Conservation (phyloP, 768 basidiomycete species). For the Kwoniella europaea region DNA sequence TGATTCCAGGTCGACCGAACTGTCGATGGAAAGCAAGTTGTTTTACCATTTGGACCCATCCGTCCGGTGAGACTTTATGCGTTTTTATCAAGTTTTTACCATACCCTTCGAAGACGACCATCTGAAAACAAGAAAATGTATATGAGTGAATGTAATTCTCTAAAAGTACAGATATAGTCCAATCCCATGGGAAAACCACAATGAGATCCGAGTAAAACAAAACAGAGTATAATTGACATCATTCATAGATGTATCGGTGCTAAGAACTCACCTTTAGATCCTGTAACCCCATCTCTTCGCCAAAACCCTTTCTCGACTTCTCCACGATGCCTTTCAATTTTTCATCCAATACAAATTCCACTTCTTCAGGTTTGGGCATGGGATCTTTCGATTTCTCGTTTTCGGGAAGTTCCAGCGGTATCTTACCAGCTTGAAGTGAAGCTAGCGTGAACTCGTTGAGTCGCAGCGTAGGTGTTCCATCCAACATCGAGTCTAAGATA, state of each 20-base stretch:
- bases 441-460: slow-evolving; percentile 92
- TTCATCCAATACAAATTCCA: slow-evolving; percentile 72
- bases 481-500: slow-evolving; percentile 60
- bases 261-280: slow-evolving; percentile 69
- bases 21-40: slow-evolving; percentile 94
- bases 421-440: slow-evolving; percentile 71
- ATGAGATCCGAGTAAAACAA: too few relatives aligned
- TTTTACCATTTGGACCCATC: slow-evolving; percentile 93
- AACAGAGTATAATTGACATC: not conserved
- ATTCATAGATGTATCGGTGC: not conserved
- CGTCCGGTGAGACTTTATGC: slow-evolving; percentile 87
- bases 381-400: slow-evolving; percentile 51
- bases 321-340: slow-evolving; percentile 65
- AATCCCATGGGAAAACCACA: too few relatives aligned
- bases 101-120: slow-evolving; percentile 83
- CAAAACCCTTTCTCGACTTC: slow-evolving; percentile 71
- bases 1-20: slow-evolving; percentile 69
- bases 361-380: slow-evolving; percentile 68
- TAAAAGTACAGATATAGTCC: too few relatives aligned
- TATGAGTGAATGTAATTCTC: too few relatives aligned
- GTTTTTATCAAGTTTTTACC: slow-evolving; percentile 86
- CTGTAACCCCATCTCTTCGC: slow-evolving; percentile 74
- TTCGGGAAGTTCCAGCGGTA: slow-evolving; percentile 70
- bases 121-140: slow-evolving; percentile 57
- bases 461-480: slow-evolving; percentile 92